Conservation (phyloP, 2,329 filamentous ascomycete species). For the Dothiorella sarmentorum region DNA sequence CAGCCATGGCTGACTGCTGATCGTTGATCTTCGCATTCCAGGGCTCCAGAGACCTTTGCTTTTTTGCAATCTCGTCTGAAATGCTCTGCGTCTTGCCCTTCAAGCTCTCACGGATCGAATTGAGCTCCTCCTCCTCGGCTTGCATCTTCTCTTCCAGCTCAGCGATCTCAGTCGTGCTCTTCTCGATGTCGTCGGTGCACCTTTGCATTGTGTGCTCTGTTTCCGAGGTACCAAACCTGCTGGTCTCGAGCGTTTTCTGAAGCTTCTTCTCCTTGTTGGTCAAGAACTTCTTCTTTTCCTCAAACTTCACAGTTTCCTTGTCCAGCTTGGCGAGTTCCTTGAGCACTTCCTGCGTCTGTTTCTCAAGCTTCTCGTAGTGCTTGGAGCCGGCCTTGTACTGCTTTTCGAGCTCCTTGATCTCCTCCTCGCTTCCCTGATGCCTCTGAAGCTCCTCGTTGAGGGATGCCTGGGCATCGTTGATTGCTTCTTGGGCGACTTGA, state of each 20-base stretch:
- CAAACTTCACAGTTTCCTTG: conserved; percentile 94
- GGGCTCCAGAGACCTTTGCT: conserved; percentile 91
- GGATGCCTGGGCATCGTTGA: conserved; percentile 83
- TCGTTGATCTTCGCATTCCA: conserved; percentile 98
- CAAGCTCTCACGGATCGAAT: conserved; percentile 76
- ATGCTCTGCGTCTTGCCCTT: conserved; percentile 96
- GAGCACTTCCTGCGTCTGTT: conserved; percentile 70
- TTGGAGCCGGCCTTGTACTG: conserved; percentile 78
- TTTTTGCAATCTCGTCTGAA: conserved; percentile 85
- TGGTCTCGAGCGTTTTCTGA: conserved; percentile 78
- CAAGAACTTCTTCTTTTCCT: conserved; percentile 96
- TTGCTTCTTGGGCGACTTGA: conserved; percentile 81
- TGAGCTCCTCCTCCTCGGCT: conserved; percentile 76
- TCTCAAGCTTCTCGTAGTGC: conserved; percentile 78
- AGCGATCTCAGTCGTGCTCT: conserved; percentile 68
- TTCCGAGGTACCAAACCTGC: conserved; percentile 70
- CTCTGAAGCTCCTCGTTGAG: conserved; percentile 86
- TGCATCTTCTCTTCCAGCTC: conserved; percentile 73
- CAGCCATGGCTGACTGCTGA: conserved; percentile 89
- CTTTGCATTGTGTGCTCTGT: conserved; percentile 75
- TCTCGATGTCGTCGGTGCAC: conserved; percentile 73
- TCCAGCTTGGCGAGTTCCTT: conserved; percentile 93
- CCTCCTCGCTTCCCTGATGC: conserved; percentile 82
- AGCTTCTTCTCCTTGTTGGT: conserved; percentile 89
- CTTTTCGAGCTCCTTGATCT: conserved; percentile 86